phyloP scores from a whole-genome alignment of 768 basidiomycete genomes.

The Macrolepiota fuliginosa region DNA sequence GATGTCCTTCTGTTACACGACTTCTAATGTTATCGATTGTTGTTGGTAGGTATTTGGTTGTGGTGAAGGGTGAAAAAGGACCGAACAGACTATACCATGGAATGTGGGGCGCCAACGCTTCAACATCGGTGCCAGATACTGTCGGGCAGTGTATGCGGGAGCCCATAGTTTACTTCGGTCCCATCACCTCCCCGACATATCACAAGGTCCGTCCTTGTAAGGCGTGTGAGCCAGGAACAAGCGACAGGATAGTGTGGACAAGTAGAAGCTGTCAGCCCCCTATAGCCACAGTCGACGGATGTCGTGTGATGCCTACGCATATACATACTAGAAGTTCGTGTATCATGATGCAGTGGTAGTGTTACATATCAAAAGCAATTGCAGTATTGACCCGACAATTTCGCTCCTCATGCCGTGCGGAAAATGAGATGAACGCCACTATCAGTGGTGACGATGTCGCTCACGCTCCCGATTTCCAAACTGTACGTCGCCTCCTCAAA shows the following conservation, averaged over 20 bases:
- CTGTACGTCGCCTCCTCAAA: slow-evolving; percentile 89
- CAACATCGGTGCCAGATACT: neutral
- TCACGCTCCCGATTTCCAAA: slow-evolving; percentile 72
- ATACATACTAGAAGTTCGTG: neutral
- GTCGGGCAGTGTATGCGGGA: neutral
- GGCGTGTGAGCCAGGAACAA: too few species aligned
- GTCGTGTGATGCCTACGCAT: too few species aligned
- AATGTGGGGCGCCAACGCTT: neutral
- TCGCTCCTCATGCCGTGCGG: slow-evolving; percentile 64
- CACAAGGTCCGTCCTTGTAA: too few species aligned
- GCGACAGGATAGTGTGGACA: too few species aligned
- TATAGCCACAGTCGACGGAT: too few species aligned
- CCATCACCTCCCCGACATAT: neutral
- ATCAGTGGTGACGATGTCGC: slow-evolving; percentile 82
- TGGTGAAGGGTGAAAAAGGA: neutral
- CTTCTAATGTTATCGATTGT: slow-evolving; percentile 7
- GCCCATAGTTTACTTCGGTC: neutral
- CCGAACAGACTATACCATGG: neutral
- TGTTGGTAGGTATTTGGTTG: neutral
- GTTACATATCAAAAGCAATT: neutral
- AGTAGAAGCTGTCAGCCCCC: too few species aligned
- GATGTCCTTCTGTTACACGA: neutral
- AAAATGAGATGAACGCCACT: slow-evolving; percentile 94
- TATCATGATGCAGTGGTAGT: neutral
- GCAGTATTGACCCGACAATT: neutral